A percentile compares a stretch with the other conserved stretches of the same genome.
Evolutionary conservation across 2,329 filamentous ascomycete species (phyloP).

Genomic region (Ramichloridium luteum): DNA sequence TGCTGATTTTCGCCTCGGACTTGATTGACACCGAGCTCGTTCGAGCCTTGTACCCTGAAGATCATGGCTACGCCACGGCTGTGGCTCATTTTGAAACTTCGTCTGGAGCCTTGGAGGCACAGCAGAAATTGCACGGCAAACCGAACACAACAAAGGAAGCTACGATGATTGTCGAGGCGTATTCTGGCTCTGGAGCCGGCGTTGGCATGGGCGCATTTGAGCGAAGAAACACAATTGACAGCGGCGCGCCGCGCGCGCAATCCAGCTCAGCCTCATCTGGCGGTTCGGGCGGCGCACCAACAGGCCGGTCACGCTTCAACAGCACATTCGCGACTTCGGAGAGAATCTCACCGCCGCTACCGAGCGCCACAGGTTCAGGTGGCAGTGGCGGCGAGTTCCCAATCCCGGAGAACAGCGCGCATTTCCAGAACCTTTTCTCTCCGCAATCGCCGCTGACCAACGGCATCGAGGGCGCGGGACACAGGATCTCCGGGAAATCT

Average conservation of each 20-base stretch:
- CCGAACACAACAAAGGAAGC: conserved; percentile 49
- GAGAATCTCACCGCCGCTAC: conserved; percentile 45
- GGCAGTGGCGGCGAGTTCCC: conserved; percentile 45
- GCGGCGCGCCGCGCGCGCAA: conserved; percentile 30
- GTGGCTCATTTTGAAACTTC: conserved; percentile 47
- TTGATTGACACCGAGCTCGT: conserved; percentile 48
- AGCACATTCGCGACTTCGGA: conserved; percentile 50
- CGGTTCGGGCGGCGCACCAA: conserved; percentile 24
- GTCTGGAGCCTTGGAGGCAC: conserved; percentile 47
- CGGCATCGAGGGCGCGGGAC: conserved; percentile 48
- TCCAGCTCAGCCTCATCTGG: conserved; percentile 36
- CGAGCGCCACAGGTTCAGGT: conserved; percentile 34
- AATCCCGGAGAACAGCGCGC: conserved; percentile 41
- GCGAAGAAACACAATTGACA: conserved; percentile 43
- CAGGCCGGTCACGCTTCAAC: conserved; percentile 43
- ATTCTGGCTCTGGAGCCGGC: conserved; percentile 22
- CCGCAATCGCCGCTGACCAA: conserved; percentile 62
- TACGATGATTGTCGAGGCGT: conserved; percentile 46
- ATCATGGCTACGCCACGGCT: conserved; percentile 44
- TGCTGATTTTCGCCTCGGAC: conserved; percentile 54
- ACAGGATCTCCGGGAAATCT: conserved; percentile 53
- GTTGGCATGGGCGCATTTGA: conserved; percentile 11
- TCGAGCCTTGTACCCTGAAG: conserved; percentile 41
- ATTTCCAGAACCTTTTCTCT: conserved; percentile 55
- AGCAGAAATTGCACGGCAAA: conserved; percentile 48